Percentiles rank a stretch among this genome's conserved stretches.
Evolutionary conservation across 2,329 filamentous ascomycete species (phyloP).

Genomic region (Corinectria fuckeliana): DNA sequence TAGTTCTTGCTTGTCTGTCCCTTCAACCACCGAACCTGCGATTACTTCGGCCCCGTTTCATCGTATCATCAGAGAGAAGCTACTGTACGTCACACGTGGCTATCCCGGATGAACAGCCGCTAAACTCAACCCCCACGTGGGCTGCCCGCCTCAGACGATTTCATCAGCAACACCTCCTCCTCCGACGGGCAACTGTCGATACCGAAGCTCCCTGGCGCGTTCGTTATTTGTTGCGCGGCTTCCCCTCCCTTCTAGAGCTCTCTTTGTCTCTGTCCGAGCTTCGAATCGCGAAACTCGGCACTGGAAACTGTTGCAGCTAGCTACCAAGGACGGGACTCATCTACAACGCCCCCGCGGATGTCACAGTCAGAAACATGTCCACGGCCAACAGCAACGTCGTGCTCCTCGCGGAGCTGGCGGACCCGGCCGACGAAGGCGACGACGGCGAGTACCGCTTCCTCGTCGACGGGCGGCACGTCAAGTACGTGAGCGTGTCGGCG

Average conservation of each 20-base stretch:
- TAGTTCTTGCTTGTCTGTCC: no score
- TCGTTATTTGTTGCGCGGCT: background rate
- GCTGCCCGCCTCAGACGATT: constrained; percentile 14
- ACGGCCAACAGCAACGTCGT: constrained; percentile 27
- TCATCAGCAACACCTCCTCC: no score
- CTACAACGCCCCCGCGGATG: background rate
- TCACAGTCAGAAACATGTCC: background rate
- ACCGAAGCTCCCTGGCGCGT: background rate
- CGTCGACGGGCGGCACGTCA: constrained; percentile 44
- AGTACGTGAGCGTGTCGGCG: constrained; percentile 49
- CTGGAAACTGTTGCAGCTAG: no score
- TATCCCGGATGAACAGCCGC: constrained; percentile 15
- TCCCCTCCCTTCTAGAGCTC: background rate
- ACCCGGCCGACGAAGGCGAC: constrained; percentile 33
- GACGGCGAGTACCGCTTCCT: constrained; percentile 48
- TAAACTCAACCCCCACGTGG: constrained; percentile 17
- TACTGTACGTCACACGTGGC: constrained; percentile 8
- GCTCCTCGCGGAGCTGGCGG: constrained; percentile 36
- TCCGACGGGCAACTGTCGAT: background rate
- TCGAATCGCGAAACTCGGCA: no score
- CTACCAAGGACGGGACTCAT: background rate
- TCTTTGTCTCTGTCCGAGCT: background rate
- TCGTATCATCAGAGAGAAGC: constrained; percentile 14
- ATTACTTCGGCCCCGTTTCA: constrained; percentile 2
- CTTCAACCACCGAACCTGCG: background rate